Evolutionary conservation across 345 rosid genomes (phyloP), one percentile per base, ranked within the genome.

Genomic region (Lepidium aucheri): DNA sequence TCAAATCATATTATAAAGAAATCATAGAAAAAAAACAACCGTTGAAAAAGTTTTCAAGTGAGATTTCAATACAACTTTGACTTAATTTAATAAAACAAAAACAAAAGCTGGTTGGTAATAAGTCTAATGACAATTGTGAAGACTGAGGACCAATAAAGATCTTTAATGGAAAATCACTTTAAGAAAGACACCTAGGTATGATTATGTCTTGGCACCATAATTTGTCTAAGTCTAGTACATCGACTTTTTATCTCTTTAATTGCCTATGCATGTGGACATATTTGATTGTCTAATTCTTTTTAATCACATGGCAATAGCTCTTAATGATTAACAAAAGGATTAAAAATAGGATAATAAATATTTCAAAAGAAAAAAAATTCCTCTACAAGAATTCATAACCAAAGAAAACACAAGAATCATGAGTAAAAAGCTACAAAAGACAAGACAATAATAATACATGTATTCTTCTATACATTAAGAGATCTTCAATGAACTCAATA

Each of bases 171-270:
- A 52, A 51, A 18, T 20, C 53, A 17, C 15, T 53, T 53, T 41
- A 22, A 53, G 24, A 8, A 60, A 65, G 62, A 54, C 63, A 55
- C 38, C 22, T 67, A 34, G 46, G 72, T 45, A 45, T 67, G 56
- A 67, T 67, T 55, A 67, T 67, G 63, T 55, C 50, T 45, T 55
- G 63, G 28, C 63, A 67, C 55, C 72, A 67, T 56, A 55, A 55
- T 45, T 67, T 55, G 72, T 44, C 39, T 45, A 24, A 13, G 12
- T 35, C 26, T 45, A 22, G 47, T 22, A 45, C 38, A 28, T 24
- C 13, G 30, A 56, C 44, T 13, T 34, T 55, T 45, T 44, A 42
- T 43, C 26, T 55, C 6, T 36, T 17, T 20, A 14, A 43, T 15
- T 56, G 55, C 28, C 18, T 38, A 33, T 42, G 26, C 54, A 67